These are phyloP conservation scores for Sordariomycetes sp. DNA, from an alignment of 2,329 filamentous ascomycete genomes.

Conservation along the genomic window DNA sequence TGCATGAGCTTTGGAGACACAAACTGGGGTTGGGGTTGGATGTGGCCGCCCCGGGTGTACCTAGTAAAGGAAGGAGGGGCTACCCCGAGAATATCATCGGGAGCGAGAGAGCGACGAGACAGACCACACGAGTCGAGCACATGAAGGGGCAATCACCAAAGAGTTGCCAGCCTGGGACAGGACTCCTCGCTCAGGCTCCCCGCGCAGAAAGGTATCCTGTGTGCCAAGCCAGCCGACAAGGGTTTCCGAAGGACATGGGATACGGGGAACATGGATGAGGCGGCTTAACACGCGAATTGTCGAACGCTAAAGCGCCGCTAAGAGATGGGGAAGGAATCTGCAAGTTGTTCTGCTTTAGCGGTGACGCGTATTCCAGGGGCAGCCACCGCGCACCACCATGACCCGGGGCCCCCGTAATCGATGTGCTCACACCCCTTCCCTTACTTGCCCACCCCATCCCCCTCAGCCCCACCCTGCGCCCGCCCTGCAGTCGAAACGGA, in stretches of 20 bases:
- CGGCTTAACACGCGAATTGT: neutral
- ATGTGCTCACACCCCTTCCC: neutral
- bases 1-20: too few relatives aligned
- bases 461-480: neutral
- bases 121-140: too few relatives aligned
- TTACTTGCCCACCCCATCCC: neutral
- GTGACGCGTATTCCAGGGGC: neutral
- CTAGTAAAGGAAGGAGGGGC: too few relatives aligned
- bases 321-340: neutral
- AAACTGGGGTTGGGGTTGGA: too few relatives aligned
- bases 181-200: neutral
- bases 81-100: too few relatives aligned
- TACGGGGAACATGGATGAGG: neutral
- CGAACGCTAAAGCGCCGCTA: neutral
- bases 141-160: neutral
- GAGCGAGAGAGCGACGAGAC: neutral
- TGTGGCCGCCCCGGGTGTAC: too few relatives aligned
- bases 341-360: neutral
- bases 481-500: neutral
- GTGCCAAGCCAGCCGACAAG: neutral
- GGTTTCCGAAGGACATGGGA: neutral
- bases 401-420: neutral
- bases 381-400: neutral
- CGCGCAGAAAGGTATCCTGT: neutral
- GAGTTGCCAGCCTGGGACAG: neutral